Evolutionary conservation across 176 grass and related monocot genomes (phyloP).

Genomic region (Raddia distichophylla): DNA sequence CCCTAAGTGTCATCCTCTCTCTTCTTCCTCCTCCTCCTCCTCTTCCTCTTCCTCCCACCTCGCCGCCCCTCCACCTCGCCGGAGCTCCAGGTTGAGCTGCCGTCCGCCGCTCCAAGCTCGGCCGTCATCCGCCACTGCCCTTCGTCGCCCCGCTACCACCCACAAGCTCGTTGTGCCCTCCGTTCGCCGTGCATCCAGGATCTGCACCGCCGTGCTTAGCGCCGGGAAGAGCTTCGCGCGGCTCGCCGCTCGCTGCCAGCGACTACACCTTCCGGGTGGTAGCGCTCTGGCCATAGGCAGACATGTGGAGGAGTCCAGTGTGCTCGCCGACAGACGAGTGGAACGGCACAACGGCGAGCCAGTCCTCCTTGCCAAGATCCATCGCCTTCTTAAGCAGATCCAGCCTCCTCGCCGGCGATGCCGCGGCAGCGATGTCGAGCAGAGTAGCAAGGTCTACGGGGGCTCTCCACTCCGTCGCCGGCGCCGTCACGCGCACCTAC

Average conservation of each 20-base stretch:
- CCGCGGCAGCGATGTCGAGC: background rate
- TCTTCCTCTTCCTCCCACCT: too few relatives aligned
- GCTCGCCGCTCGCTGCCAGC: background rate
- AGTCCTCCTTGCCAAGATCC: background rate
- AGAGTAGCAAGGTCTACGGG: background rate
- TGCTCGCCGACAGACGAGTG: background rate
- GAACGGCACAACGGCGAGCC: background rate
- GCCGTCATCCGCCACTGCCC: too few relatives aligned
- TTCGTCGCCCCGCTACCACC: too few relatives aligned
- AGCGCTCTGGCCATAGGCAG: background rate
- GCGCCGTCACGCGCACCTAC: background rate
- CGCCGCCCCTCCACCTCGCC: too few relatives aligned
- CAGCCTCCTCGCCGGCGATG: background rate
- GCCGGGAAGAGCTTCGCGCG: background rate
- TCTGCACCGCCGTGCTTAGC: constrained; percentile 5
- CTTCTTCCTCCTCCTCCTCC: too few relatives aligned
- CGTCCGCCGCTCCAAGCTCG: too few relatives aligned
- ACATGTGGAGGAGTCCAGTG: background rate
- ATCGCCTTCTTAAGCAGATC: background rate
- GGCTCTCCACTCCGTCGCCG: background rate
- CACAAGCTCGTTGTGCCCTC: too few relatives aligned
- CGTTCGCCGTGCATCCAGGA: background rate
- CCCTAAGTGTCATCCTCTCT: too few relatives aligned
- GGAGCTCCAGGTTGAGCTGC: too few relatives aligned
- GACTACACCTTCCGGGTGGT: background rate